These are phyloP conservation scores for Dacryopinax spathularia DNA, from an alignment of 768 basidiomycete genomes.

Conservation along the genomic window DNA sequence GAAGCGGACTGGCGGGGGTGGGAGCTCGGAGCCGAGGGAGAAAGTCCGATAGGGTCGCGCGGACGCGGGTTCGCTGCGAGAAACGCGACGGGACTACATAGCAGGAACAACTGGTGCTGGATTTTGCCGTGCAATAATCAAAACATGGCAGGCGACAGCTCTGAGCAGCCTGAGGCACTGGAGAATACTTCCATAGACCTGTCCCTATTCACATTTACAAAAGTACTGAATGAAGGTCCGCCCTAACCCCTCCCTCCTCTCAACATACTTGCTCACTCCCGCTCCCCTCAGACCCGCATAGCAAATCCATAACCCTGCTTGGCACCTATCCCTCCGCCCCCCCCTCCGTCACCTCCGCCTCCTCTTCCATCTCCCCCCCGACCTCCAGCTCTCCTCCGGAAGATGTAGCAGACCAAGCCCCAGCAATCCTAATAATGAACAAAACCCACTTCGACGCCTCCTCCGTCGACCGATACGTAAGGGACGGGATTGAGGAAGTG, in stretches of 20 bases:
- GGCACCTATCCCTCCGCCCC: constrained; percentile 39
- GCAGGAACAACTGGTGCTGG: no score
- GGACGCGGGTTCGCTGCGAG: neutral
- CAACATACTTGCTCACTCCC: constrained; percentile 14
- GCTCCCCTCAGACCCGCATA: constrained; percentile 38
- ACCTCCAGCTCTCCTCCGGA: constrained; percentile 14
- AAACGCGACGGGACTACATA: no score
- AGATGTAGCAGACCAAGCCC: constrained; percentile 19
- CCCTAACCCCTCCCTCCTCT: neutral
- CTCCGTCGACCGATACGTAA: constrained; percentile 22
- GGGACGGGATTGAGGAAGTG: constrained; percentile 18
- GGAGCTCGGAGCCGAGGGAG: neutral
- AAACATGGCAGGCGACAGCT: neutral
- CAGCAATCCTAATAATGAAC: constrained; percentile 63
- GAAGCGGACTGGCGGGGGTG: no score
- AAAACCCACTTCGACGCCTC: constrained; percentile 50
- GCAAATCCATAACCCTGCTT: constrained; percentile 44
- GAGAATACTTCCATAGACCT: neutral
- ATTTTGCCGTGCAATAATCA: neutral
- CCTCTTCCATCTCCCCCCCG: neutral
- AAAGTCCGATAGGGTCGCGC: neutral
- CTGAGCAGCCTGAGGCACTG: neutral
- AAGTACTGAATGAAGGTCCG: constrained; percentile 38
- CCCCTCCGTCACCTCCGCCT: no score
- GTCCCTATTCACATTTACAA: constrained; percentile 6